A percentile compares a stretch with the other conserved stretches of the same genome.
Conservation (phyloP, 257 asterid genomes). For the Prunella vulgaris region DNA sequence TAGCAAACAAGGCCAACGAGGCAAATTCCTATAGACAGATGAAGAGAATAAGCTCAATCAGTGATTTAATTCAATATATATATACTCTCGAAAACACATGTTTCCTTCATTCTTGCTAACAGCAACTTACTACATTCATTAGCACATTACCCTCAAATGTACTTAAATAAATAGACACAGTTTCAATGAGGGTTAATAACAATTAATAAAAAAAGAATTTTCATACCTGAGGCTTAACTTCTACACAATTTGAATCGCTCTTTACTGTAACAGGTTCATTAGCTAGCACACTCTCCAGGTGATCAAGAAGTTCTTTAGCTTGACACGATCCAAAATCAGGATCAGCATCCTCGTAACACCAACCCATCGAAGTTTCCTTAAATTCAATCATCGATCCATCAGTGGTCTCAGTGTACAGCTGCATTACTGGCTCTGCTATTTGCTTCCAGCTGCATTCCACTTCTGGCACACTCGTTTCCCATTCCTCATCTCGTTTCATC, state of each 20-base stretch:
- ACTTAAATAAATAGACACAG: no score
- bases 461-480: constrained; percentile 69
- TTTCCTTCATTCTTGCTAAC: not conserved
- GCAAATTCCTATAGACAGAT: not conserved
- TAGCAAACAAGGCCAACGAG: not conserved
- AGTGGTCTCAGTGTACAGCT: constrained; percentile 77
- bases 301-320: constrained; percentile 89
- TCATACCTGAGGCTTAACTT: constrained; percentile 96
- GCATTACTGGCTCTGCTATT: constrained; percentile 88
- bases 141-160: not conserved
- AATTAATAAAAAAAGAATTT: no score
- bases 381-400: constrained; percentile 79
- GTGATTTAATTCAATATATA: not conserved
- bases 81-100: not conserved
- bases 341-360: constrained; percentile 92
- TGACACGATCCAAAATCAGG: constrained; percentile 95
- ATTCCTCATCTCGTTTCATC: constrained; percentile 59
- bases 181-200: no score
- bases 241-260: constrained; percentile 69
- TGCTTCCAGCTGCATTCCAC: constrained; percentile 88
- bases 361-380: constrained; percentile 78
- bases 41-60: not conserved
- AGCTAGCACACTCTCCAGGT: constrained; percentile 81
- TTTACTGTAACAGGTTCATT: constrained; percentile 88
- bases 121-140: not conserved